Evolutionary conservation across 2,329 filamentous ascomycete species (phyloP).

Genomic region (Neonectria faginata): DNA sequence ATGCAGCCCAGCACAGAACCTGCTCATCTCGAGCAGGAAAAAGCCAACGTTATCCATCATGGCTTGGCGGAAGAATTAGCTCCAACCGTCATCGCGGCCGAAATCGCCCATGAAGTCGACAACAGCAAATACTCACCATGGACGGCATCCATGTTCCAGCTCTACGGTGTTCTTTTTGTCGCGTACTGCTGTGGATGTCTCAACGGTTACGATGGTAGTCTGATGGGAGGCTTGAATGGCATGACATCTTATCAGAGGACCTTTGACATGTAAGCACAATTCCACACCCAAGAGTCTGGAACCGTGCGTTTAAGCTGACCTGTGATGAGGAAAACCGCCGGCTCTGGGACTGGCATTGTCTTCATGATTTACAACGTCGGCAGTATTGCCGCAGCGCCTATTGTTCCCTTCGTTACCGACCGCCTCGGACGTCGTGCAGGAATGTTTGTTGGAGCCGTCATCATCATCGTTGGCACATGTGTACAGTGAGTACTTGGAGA

Average conservation of each 20-base stretch:
- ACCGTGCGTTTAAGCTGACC: neutral
- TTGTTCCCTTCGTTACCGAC: constrained; percentile 56
- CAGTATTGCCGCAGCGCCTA: constrained; percentile 54
- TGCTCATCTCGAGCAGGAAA: neutral
- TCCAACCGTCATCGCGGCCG: constrained; percentile 46
- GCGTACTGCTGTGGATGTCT: constrained; percentile 67
- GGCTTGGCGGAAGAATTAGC: constrained; percentile 2
- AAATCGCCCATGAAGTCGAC: constrained; percentile 56
- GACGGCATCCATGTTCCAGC: constrained; percentile 61
- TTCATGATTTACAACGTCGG: constrained; percentile 62
- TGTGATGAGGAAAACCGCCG: constrained; percentile 31
- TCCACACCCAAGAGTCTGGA: too few relatives aligned
- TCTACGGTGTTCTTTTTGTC: constrained; percentile 61
- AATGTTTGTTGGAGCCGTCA: constrained; percentile 54
- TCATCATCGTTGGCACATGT: constrained; percentile 57
- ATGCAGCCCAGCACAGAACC: neutral
- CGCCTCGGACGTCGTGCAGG: constrained; percentile 55
- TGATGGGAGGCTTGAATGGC: constrained; percentile 45
- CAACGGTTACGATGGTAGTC: constrained; percentile 38
- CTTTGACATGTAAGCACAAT: constrained; percentile 29
- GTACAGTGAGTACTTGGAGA: constrained; percentile 47
- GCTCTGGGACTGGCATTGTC: constrained; percentile 43
- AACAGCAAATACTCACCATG: constrained; percentile 58
- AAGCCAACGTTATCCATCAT: neutral
- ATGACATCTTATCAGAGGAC: constrained; percentile 43